Base-by-base conservation (phyloP, 257 asterid genomes). In the Nicotiana sylvestris region DNA sequence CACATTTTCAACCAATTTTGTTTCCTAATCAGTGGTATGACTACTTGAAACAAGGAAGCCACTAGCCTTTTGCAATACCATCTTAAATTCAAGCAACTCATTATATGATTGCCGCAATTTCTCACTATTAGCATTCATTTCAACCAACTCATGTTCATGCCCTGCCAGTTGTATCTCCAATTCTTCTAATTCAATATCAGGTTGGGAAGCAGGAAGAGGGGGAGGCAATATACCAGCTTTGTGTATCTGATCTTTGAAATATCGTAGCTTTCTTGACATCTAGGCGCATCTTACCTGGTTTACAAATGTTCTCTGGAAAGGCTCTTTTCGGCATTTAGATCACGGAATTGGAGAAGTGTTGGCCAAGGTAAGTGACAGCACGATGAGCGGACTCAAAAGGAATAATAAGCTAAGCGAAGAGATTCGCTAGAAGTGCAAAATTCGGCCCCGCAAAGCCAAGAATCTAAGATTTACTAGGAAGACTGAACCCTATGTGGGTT, bases 211-310 rank as follows among this genome's bases (percentile, higher is more conserved):
- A 84, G 97, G 94, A 81, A 80, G 87, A 72, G 94, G 88, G 84
- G 97, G 82, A 39, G 91, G 90, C 81, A 82, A 56, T 85, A 93
- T 78, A 78, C 98, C 95, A 68, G 98, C 97, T 92, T 92, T 94
- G 86, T 89, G 95, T 55, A 94, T 92, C 87, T 94, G 98, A 85
- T 96, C 98, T 92, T 91, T 93, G 86, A 94, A 87, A 91, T 93
- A 96, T 2, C 97, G 92, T 53, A 96, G 91, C 86, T 94, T 96
- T 81, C 99, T 90, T 67, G 95, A 90, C 98, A 96, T 96, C 93
- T 96, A 98, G 58, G 93, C 98, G 84, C 99, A 96, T 91, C 98
- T 90, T 91, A 93, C 98, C 98, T 95, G 98, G 88, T 92, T 93
- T 82, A 93, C 97, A 86, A 92, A 95, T 83, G 95, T 92, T 83